phyloP scores from a whole-genome alignment of 2,329 filamentous ascomycete genomes.

The Penicillium sp. region DNA sequence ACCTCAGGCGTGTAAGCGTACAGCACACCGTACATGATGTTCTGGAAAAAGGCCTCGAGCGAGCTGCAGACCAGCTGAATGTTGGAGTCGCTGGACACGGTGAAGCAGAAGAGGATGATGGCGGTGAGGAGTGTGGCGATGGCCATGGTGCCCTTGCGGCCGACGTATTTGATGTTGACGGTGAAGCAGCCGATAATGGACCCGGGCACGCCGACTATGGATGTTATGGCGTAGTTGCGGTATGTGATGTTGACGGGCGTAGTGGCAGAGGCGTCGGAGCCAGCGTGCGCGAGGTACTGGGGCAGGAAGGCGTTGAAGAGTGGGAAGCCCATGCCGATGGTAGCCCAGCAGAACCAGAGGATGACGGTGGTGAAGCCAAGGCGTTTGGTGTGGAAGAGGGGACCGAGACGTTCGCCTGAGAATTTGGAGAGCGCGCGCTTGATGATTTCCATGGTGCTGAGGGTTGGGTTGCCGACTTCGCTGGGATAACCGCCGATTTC shows the following conservation, averaged over 20 bases:
- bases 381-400: conserved; percentile 54
- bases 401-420: conserved; percentile 62
- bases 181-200: conserved; percentile 70
- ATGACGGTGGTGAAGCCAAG: conserved; percentile 48
- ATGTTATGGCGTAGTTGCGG: conserved; percentile 78
- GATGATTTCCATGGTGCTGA: conserved; percentile 49
- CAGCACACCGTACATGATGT: conserved; percentile 55
- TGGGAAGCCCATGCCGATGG: conserved; percentile 81
- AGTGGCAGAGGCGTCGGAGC: conserved; percentile 27
- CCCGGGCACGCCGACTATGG: conserved; percentile 71
- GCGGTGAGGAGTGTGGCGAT: conserved; percentile 50
- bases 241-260: conserved; percentile 51
- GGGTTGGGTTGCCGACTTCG: conserved; percentile 35
- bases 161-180: conserved; percentile 64
- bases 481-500: conserved; percentile 50
- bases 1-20: conserved; percentile 59
- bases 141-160: conserved; percentile 56
- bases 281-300: conserved; percentile 68
- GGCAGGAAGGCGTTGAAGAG: conserved; percentile 90
- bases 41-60: conserved; percentile 55
- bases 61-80: conserved; percentile 51
- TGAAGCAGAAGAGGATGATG: conserved; percentile 55
- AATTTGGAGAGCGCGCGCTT: conserved; percentile 62
- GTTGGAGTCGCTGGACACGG: conserved; percentile 44
- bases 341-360: conserved; percentile 76